These are phyloP conservation scores for Mariannaea sp. DNA, from an alignment of 2,329 filamentous ascomycete species.

Conservation along the genomic window DNA sequence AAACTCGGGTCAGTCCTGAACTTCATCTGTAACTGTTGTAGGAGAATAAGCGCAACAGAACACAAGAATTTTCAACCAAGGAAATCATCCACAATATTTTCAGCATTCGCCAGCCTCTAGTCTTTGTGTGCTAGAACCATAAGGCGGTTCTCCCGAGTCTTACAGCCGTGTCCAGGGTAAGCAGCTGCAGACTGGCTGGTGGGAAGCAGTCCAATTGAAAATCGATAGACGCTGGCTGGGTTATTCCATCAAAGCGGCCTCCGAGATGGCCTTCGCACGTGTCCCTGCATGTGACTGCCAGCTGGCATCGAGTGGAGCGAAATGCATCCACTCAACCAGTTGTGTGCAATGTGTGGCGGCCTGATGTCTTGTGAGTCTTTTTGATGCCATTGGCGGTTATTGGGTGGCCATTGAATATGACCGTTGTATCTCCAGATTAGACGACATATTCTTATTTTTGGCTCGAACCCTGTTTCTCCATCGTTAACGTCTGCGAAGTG, in stretches of 20 bases:
- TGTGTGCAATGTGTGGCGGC: conserved; percentile 39
- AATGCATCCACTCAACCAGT: conserved; percentile 27
- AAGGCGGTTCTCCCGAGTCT: background rate
- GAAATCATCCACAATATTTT: too few relatives aligned
- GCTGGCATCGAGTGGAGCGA: conserved; percentile 38
- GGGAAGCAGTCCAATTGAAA: background rate
- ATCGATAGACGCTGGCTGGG: background rate
- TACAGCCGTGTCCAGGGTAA: conserved; percentile 13
- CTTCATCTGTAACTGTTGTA: too few relatives aligned
- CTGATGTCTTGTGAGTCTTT: conserved; percentile 24
- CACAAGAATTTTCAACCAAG: background rate
- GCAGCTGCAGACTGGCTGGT: background rate
- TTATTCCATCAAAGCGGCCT: too few relatives aligned
- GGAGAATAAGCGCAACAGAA: background rate
- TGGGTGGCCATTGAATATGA: conserved; percentile 10
- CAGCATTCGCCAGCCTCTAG: background rate
- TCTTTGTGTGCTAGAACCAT: background rate
- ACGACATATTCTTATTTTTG: too few relatives aligned
- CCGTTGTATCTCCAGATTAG: conserved; percentile 15
- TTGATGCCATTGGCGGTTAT: too few relatives aligned
- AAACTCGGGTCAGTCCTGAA: background rate
- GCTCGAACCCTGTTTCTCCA: conserved; percentile 5
- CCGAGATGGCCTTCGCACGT: conserved; percentile 26
- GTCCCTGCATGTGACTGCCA: conserved; percentile 38
- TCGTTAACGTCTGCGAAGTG: background rate